Percentiles rank a stretch among this genome's conserved stretches.
These are phyloP conservation scores for Pisolithus microcarpus DNA, from an alignment of 768 basidiomycete species.

Conservation along the genomic window DNA sequence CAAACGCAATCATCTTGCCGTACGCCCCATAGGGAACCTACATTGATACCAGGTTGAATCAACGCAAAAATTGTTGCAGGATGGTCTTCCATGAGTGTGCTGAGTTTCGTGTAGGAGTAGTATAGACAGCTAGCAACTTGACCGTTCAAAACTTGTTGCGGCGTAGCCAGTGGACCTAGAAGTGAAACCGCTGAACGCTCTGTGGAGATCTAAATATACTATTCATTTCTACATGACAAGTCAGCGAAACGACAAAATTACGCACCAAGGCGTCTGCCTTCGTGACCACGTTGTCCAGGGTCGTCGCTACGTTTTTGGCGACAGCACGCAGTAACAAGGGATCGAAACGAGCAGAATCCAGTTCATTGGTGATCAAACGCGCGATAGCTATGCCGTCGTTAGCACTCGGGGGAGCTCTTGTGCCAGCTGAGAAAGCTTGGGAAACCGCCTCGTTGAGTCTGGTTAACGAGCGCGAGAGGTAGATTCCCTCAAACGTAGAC, in stretches of 20 bases:
- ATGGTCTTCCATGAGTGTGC: constrained; percentile 63
- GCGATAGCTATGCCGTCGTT: constrained; percentile 74
- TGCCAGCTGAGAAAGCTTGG: constrained; percentile 67
- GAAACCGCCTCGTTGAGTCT: constrained; percentile 78
- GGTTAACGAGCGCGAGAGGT: constrained; percentile 75
- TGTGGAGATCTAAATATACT: constrained; percentile 45
- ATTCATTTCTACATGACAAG: too few relatives aligned
- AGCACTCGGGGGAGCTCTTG: constrained; percentile 61
- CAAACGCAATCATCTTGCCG: not conserved
- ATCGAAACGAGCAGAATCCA: constrained; percentile 85
- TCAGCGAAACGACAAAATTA: not conserved
- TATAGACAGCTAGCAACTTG: constrained; percentile 75
- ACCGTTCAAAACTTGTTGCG: constrained; percentile 72
- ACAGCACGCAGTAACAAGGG: constrained; percentile 77
- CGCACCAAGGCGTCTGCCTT: constrained; percentile 67
- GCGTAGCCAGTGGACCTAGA: constrained; percentile 68
- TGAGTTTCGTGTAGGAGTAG: constrained; percentile 63
- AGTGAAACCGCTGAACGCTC: constrained; percentile 77
- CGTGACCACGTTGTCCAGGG: constrained; percentile 61
- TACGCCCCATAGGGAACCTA: constrained; percentile 37
- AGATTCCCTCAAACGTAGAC: constrained; percentile 79
- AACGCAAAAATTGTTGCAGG: constrained; percentile 47
- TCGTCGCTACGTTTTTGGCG: constrained; percentile 62
- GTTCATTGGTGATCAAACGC: constrained; percentile 75
- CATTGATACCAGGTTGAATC: constrained; percentile 45